These are phyloP conservation scores for Allium sativum DNA, from an alignment of 106 monocot genomes.

Conservation along the genomic window DNA sequence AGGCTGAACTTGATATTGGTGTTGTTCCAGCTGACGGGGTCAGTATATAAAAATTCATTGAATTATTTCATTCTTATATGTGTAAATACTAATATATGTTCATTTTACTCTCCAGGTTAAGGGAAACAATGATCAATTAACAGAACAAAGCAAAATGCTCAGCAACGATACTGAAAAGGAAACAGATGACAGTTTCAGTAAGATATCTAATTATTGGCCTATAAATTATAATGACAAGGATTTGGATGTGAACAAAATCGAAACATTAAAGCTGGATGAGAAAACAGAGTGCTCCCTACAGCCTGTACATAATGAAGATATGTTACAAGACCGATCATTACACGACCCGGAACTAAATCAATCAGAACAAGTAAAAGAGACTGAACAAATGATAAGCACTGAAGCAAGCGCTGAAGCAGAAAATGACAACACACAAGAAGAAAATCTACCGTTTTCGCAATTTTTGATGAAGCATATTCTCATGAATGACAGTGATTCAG, in stretches of 20 bases:
- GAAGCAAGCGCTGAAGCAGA: conserved; percentile 10
- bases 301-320: conserved; percentile 3
- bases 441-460: conserved; percentile 41
- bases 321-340: neutral
- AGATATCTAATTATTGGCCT: conserved; percentile 8
- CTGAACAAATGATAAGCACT: neutral
- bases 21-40: conserved; percentile 16
- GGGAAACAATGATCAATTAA: neutral
- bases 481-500: conserved; percentile 20
- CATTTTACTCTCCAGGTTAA: conserved; percentile 7
- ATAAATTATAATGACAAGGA: neutral
- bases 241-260: neutral
- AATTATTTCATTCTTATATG: neutral
- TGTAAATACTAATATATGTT: neutral
- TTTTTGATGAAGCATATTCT: conserved; percentile 43
- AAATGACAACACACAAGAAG: conserved; percentile 7
- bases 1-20: neutral
- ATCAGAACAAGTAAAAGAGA: conserved; percentile 5
- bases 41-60: neutral
- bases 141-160: neutral
- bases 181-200: conserved; percentile 3
- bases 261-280: neutral
- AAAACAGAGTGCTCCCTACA: neutral
- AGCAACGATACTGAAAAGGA: conserved; percentile 2
- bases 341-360: conserved; percentile 10